These are phyloP conservation scores for Penicillium diatomitis DNA, from an alignment of 495 filamentous ascomycete species.

Conservation along the genomic window DNA sequence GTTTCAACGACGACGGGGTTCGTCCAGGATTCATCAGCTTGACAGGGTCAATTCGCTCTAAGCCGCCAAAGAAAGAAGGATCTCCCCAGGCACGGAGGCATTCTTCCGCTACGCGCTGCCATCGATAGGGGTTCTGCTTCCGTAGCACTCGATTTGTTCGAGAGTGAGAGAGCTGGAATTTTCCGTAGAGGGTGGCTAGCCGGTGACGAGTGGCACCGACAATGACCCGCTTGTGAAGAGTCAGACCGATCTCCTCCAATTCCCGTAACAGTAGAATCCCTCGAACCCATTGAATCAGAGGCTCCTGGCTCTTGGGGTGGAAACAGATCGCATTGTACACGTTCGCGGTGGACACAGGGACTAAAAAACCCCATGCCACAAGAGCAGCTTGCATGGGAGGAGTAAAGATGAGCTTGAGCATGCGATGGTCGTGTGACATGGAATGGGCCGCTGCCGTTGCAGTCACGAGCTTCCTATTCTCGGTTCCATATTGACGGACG, in stretches of 20 bases:
- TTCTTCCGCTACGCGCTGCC: conserved; percentile 22
- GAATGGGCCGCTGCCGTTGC: neutral
- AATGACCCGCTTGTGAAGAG: conserved; percentile 27
- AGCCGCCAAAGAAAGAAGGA: conserved; percentile 16
- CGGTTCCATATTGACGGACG: conserved; percentile 21
- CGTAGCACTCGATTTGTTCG: conserved; percentile 30
- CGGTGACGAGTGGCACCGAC: conserved; percentile 37
- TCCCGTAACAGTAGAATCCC: conserved; percentile 44
- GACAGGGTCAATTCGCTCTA: conserved; percentile 5
- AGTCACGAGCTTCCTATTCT: neutral
- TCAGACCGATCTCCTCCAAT: conserved; percentile 37
- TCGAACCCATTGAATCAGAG: conserved; percentile 34
- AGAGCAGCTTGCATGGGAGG: conserved; percentile 41
- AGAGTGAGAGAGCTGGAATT: conserved; percentile 15
- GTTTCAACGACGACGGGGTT: neutral
- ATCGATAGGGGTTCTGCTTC: conserved; percentile 23
- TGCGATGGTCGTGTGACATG: conserved; percentile 7
- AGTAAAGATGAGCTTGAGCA: conserved; percentile 37
- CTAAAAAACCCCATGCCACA: conserved; percentile 51
- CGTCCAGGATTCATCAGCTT: conserved; percentile 20
- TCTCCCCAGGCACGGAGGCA: conserved; percentile 29
- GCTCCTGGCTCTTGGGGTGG: conserved; percentile 4
- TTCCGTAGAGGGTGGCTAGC: conserved; percentile 42
- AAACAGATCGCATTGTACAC: conserved; percentile 4
- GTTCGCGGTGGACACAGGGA: conserved; percentile 17